Evolutionary conservation across 768 basidiomycete species (phyloP).

Genomic region (Phaffia tasmanica): DNA sequence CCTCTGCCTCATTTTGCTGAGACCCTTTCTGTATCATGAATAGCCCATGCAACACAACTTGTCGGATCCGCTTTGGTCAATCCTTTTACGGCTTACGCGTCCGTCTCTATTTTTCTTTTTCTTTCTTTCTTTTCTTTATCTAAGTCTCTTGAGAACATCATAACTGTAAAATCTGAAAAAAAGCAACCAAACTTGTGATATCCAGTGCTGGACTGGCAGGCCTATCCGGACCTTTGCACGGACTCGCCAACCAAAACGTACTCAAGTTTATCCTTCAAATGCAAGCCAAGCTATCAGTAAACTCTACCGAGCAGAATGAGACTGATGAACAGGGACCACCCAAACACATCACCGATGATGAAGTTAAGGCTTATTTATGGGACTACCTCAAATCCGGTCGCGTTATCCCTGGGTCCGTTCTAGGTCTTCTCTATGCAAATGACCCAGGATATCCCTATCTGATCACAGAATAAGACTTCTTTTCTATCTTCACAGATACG

Average conservation of each 20-base stretch:
- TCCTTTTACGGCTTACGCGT: conserved; percentile 84
- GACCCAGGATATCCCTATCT: background rate
- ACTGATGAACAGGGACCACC: background rate
- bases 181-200: background rate
- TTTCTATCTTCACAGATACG: conserved; percentile 51
- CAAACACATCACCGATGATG: conserved; percentile 36
- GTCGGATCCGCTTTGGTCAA: conserved; percentile 90
- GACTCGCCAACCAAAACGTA: conserved; percentile 98
- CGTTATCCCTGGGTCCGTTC: conserved; percentile 74
- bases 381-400: conserved; percentile 84
- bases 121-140: background rate
- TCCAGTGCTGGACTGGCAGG: conserved; percentile 70
- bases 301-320: conserved; percentile 49
- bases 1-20: background rate
- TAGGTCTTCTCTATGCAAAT: background rate
- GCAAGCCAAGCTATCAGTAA: conserved; percentile 73
- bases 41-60: conserved; percentile 27
- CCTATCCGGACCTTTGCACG: conserved; percentile 93
- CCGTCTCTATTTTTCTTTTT: background rate
- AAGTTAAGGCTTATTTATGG: conserved; percentile 89
- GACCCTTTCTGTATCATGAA: conserved; percentile 4
- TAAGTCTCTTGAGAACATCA: background rate
- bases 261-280: conserved; percentile 89
- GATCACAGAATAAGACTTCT: background rate
- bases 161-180: too few relatives aligned